Base-by-base conservation (phyloP, 2,329 filamentous ascomycete species). In the Xylogone sp. region DNA sequence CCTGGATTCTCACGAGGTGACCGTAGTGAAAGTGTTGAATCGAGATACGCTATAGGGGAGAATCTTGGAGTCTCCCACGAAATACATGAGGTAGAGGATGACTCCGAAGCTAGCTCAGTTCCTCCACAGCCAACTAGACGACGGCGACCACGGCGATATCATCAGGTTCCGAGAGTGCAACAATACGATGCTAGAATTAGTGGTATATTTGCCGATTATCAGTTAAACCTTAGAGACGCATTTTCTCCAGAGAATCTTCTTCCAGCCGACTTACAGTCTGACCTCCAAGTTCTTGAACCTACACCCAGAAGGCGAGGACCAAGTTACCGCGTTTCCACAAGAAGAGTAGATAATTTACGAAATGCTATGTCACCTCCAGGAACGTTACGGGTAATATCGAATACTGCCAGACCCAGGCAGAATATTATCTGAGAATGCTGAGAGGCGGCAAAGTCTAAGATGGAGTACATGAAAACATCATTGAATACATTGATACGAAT, bases 181-280 rank as follows among this genome's bases (percentile, higher is more conserved):
- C 58, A 62, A 12, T 66, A 63, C 48, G 57, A 66, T 48, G 61
- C 61, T 13, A 53, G 59, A 45, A 65, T 66, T 45, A 65, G 62
- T 45, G 58, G 55, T 54, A 58, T 66, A 29, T 63, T 67, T 53
- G 62, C 63, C 8, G 59, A 62, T 39, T 62, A 66, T 46, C 65
- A 64, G 51, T 56, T 57, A 31, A 60, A 31, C 43, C 48, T 60
- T 34, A 54, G 54, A 54, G 57, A 50, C 5, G 46, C 50, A n/a
- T 44, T 49, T 39, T 51, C 46, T 45, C 46, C 51, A 19, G 52
- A 58, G 22, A 49, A 46, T 8, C 53, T 51, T n/a, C 51, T 52
- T 21, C 50, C 55, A 3, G 55, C 52, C 21, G 57, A 56, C 3
- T 51, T 54, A 24, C 45, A 52, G 31, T 44, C 55, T 43, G 51